Percentiles rank a stretch among this genome's conserved stretches.
Evolutionary conservation across 306 rosid genomes (phyloP).

Genomic region (Cyclanthera cordifolia): DNA sequence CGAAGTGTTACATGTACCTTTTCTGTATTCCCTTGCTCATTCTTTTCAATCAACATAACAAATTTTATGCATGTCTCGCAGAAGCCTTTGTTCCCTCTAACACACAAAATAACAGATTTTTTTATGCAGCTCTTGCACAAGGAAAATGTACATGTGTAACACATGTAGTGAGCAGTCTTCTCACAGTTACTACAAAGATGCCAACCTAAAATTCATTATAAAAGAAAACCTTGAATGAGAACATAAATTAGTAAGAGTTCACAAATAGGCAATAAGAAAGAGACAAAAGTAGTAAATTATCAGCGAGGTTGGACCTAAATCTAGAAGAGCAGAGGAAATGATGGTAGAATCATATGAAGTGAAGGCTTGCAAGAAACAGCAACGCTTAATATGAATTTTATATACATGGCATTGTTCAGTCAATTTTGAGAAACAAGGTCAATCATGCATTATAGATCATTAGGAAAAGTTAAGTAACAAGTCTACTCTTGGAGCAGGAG

Average conservation of each 20-base stretch:
- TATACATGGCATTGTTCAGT: background rate
- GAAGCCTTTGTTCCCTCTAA: conserved; percentile 87
- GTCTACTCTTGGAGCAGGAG: background rate
- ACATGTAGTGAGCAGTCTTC: conserved; percentile 80
- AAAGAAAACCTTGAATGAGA: conserved; percentile 16
- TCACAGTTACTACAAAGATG: conserved; percentile 93
- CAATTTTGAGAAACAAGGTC: background rate
- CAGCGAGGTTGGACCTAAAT: background rate
- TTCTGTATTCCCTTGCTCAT: conserved; percentile 48
- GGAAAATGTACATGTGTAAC: conserved; percentile 90
- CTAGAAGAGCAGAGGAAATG: background rate
- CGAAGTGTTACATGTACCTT: conserved; percentile 30
- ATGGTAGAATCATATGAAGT: background rate
- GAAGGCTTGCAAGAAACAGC: background rate
- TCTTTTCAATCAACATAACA: conserved; percentile 76
- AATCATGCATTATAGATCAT: background rate
- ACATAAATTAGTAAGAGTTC: background rate
- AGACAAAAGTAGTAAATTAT: background rate
- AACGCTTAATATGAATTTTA: background rate
- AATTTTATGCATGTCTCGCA: conserved; percentile 96
- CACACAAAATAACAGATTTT: conserved; percentile 58
- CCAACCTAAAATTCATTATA: conserved; percentile 52
- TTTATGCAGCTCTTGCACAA: conserved; percentile 91
- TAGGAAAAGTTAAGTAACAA: background rate
- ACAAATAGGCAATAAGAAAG: background rate